These are phyloP conservation scores for Termitomyces sp. DNA, from an alignment of 768 basidiomycete genomes.

Conservation along the genomic window DNA sequence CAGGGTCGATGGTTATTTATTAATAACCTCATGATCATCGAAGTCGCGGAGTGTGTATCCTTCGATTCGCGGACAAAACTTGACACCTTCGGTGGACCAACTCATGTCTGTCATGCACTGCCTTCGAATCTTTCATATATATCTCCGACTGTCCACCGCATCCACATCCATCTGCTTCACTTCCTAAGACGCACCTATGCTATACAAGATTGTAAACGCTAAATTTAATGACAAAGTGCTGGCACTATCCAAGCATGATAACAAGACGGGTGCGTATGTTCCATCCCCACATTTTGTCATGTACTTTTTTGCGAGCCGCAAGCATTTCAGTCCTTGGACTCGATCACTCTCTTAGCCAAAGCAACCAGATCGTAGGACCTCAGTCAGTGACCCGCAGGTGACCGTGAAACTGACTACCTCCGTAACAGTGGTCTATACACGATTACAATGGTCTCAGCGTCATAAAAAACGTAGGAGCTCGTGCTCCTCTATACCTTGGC, in stretches of 20 bases:
- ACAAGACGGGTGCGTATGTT: conserved; percentile 1
- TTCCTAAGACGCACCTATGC: neutral
- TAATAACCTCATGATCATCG: neutral
- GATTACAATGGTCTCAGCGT: conserved; percentile 8
- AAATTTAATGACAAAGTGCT: conserved; percentile 9
- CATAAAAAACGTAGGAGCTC: conserved; percentile 1
- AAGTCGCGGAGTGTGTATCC: neutral
- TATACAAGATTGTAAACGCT: conserved; percentile 8
- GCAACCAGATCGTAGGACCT: neutral
- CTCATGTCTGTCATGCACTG: neutral
- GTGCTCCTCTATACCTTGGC: conserved; percentile 4
- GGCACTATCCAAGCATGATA: conserved; percentile 3
- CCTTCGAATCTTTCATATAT: neutral
- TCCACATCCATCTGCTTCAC: neutral
- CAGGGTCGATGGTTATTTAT: neutral
- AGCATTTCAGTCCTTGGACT: conserved; percentile 1
- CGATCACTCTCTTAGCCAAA: neutral
- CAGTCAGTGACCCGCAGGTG: neutral
- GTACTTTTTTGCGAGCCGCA: neutral
- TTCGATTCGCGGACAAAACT: neutral
- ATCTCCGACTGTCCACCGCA: neutral
- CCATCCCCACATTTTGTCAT: neutral
- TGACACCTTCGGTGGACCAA: neutral
- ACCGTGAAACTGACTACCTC: neutral
- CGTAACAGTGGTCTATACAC: conserved; percentile 3